A percentile compares a stretch with the other conserved stretches of the same genome.
Conservation (phyloP, 73 alveolate species). For the Stentor roeselii region DNA sequence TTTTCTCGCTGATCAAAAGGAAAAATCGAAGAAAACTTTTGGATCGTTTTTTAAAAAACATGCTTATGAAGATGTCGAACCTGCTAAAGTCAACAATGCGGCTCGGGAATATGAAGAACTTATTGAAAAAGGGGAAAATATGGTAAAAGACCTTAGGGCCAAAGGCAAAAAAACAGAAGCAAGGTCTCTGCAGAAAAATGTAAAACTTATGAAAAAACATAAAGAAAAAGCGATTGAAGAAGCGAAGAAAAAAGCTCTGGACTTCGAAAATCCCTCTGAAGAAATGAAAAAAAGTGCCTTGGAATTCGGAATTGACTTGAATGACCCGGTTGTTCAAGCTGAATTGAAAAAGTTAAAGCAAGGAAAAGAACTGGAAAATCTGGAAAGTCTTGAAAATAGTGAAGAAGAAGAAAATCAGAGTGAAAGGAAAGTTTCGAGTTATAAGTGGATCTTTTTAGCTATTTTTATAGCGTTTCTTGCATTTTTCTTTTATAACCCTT, state of each 20-base stretch:
- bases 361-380: neutral
- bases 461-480: neutral
- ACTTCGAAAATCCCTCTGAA: conserved; percentile 11
- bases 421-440: too few relatives aligned
- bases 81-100: neutral
- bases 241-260: conserved; percentile 10
- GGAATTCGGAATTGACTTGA: neutral
- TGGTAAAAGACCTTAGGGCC: conserved; percentile 6
- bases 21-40: conserved; percentile 11
- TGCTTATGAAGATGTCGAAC: conserved; percentile 4
- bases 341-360: neutral
- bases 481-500: neutral
- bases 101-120: neutral
- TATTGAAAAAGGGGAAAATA: conserved; percentile 16
- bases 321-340: conserved; percentile 14
- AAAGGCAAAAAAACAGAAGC: conserved; percentile 24
- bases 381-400: too few relatives aligned
- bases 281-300: neutral
- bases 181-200: neutral
- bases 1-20: neutral
- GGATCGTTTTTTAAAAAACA: conserved; percentile 14
- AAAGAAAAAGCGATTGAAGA: neutral
- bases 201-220: conserved; percentile 1
- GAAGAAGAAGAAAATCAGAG: neutral
- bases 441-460: too few relatives aligned